phyloP scores from a whole-genome alignment of 192 early-diverging fungal species.

The Phycomyces blakesleeanus region DNA sequence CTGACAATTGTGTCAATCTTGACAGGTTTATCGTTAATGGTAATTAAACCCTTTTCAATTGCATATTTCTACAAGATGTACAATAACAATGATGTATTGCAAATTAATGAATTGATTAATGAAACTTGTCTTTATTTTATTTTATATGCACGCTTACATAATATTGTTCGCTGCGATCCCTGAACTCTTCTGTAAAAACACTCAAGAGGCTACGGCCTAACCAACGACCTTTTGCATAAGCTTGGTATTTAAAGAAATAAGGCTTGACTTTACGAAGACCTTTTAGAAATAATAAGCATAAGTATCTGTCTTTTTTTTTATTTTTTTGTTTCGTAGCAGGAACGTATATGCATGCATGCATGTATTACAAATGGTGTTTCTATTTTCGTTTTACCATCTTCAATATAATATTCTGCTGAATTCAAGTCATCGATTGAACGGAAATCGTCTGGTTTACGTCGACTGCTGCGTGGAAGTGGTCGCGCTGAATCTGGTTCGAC shows the following conservation, averaged over 20 bases:
- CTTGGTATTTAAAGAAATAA: slow-evolving; percentile 77
- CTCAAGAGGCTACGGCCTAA: slow-evolving; percentile 68
- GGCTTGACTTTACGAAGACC: slow-evolving; percentile 82
- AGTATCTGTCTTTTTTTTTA: no score
- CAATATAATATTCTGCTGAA: slow-evolving; percentile 53
- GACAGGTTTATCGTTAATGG: slow-evolving; percentile 65
- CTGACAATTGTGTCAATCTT: slow-evolving; percentile 57
- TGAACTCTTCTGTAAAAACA: slow-evolving; percentile 84
- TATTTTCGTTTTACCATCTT: slow-evolving; percentile 42
- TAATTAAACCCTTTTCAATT: slow-evolving; percentile 78
- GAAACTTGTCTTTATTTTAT: no score
- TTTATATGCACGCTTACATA: slow-evolving; percentile 64
- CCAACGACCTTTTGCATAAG: slow-evolving; percentile 92
- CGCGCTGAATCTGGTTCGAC: background rate
- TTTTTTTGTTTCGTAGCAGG: no score
- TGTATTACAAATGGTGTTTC: no score
- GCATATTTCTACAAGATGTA: slow-evolving; percentile 53
- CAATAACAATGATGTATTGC: no score
- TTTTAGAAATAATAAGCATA: slow-evolving; percentile 6
- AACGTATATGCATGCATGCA: no score
- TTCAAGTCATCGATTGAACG: slow-evolving; percentile 37
- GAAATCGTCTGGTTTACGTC: slow-evolving; percentile 24
- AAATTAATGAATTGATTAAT: background rate
- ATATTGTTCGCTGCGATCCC: slow-evolving; percentile 74
- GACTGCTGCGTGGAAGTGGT: slow-evolving; percentile 7